Evolutionary conservation across 108 stramenopile genomes (phyloP).

Genomic region (Skeletonema costatum): DNA sequence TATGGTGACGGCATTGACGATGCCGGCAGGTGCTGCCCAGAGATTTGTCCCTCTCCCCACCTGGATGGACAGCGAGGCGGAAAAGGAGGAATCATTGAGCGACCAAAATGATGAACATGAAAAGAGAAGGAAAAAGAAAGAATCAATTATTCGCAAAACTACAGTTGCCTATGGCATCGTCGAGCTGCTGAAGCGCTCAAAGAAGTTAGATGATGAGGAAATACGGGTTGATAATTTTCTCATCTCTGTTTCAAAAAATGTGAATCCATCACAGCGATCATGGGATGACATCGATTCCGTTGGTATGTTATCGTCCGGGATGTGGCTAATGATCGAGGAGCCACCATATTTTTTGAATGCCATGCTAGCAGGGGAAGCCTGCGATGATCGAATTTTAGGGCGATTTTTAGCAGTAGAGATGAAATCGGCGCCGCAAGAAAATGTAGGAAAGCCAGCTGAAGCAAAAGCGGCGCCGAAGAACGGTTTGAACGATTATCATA

Average conservation of each 20-base stretch:
- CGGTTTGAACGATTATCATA: neutral
- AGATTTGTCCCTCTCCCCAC: too few relatives aligned
- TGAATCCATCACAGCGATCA: neutral
- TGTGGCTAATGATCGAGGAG: neutral
- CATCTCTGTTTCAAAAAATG: neutral
- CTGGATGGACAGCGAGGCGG: too few relatives aligned
- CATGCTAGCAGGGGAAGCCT: neutral
- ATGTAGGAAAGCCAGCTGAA: neutral
- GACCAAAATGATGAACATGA: too few relatives aligned
- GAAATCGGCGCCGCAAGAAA: neutral
- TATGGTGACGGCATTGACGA: too few relatives aligned
- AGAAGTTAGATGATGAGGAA: neutral
- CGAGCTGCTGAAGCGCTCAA: neutral
- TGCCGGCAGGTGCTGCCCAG: too few relatives aligned
- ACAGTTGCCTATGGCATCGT: neutral
- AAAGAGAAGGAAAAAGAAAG: neutral
- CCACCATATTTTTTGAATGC: neutral
- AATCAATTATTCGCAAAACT: neutral
- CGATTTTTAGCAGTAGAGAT: neutral
- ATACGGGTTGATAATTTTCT: conserved; percentile 2
- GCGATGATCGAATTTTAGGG: neutral
- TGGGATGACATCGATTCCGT: neutral
- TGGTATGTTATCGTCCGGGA: neutral
- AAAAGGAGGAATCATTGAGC: too few relatives aligned
- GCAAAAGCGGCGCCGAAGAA: neutral